Conservation (phyloP, 306 rosid species). For the Mimosa pudica region DNA sequence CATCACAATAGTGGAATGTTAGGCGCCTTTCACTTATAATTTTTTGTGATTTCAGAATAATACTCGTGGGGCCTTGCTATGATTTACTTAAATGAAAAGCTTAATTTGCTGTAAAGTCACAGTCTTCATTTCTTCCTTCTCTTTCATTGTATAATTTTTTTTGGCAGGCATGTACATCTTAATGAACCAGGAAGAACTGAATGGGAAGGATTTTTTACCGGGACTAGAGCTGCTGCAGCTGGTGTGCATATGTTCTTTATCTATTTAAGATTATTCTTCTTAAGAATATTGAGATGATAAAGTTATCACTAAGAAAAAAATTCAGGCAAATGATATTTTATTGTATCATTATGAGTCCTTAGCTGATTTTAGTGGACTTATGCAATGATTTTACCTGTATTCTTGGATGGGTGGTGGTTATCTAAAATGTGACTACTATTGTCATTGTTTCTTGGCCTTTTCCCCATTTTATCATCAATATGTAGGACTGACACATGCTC, state of each 20-base stretch:
- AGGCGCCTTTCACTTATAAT: conserved; percentile 9
- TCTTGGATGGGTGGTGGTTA: background rate
- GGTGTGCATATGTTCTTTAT: conserved; percentile 51
- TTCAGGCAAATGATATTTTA: background rate
- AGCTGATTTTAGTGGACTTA: conserved; percentile 14
- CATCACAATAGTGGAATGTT: conserved; percentile 22
- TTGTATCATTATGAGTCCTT: background rate
- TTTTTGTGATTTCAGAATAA: conserved; percentile 15
- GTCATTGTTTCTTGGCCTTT: background rate
- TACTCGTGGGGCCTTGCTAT: background rate
- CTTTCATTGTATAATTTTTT: conserved; percentile 8
- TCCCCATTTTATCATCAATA: conserved; percentile 20
- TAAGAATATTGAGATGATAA: conserved; percentile 16
- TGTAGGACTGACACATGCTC: conserved; percentile 27
- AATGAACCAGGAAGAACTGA: conserved; percentile 93
- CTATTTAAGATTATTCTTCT: conserved; percentile 20
- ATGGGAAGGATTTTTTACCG: conserved; percentile 95
- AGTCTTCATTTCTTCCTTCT: background rate
- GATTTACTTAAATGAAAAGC: background rate
- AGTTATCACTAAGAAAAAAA: conserved; percentile 7
- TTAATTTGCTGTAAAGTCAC: background rate
- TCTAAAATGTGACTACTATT: background rate
- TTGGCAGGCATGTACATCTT: conserved; percentile 85
- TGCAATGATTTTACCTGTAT: conserved; percentile 4
- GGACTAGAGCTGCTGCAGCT: conserved; percentile 97